Base-by-base conservation (phyloP, 331 rosid genomes). In the Acacia concinna region DNA sequence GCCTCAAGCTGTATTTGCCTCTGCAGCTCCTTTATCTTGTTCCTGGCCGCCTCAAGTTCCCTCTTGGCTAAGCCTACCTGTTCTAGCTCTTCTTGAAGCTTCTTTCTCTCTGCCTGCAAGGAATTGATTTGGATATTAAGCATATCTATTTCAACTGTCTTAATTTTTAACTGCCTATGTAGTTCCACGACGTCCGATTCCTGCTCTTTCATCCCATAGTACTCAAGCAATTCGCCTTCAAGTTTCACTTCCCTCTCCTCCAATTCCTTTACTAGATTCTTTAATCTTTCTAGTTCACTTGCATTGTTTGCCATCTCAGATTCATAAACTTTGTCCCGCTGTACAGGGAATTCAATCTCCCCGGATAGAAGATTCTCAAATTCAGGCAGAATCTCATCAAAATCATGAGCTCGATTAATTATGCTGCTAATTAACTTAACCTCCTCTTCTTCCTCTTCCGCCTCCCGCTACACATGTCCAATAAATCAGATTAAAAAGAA, bases 181-280 rank as follows among this genome's bases (percentile, higher is more conserved):
- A 93, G 65, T 87, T 90, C 98, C 37, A 68, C 44, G 27, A 93
- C 66, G 40, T 90, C 95, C 32, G 94, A 90, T 86, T 93, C 97
- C 85, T 90, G 97, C 83, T 91, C 98, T 87, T 86, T 91, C 86
- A 91, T 79, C 72, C 98, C 98, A 67, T 93, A 91, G 77, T 93
- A 93, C 86, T 91, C 98, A 0, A 93, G 97, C 86, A 93, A 78
- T 84, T 93, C 96, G 2, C 92, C 96, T 84, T 93, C 95, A 44
- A 90, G 92, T 79, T 84, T 93, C 84, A 91, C 93, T 85, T 91
- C 98, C 81, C 97, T 91, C 85, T 93, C 97, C 92, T 93, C 98
- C 87, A 91, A 79, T 82, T 93, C 97, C 85, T 75, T 88, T 34
- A 91, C 98, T 60, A 93, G 82, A 32, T 81, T 86, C 56, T 84